These are phyloP conservation scores for Vinca minor DNA, from an alignment of 257 asterid genomes.

Conservation along the genomic window DNA sequence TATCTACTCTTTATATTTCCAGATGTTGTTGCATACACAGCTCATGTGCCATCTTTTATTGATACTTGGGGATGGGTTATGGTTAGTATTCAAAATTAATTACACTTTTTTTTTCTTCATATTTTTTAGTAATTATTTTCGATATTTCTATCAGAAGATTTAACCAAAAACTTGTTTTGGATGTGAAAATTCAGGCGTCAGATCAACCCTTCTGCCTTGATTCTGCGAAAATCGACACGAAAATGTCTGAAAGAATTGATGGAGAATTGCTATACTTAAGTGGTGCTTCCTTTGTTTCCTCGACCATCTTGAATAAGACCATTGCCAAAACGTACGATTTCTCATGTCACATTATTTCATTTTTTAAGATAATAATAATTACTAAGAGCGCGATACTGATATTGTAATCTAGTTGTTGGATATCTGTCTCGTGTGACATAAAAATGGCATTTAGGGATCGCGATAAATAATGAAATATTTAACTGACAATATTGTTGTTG, in stretches of 20 bases:
- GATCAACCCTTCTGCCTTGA: slow-evolving; percentile 76
- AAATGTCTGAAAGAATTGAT: slow-evolving; percentile 73
- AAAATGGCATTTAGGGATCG: neutral
- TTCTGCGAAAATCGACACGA: slow-evolving; percentile 73
- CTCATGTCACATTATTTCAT: neutral
- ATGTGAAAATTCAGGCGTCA: slow-evolving; percentile 50
- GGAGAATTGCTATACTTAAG: slow-evolving; percentile 76
- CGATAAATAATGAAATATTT: too few species aligned
- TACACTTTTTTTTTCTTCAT: neutral
- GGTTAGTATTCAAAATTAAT: slow-evolving; percentile 29
- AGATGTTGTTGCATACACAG: slow-evolving; percentile 91
- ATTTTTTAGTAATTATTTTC: neutral
- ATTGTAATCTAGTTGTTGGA: too few species aligned
- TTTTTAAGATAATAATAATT: neutral
- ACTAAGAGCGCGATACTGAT: neutral
- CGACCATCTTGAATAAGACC: slow-evolving; percentile 83
- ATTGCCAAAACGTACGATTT: slow-evolving; percentile 63
- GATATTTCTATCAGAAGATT: too few species aligned
- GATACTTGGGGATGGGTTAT: slow-evolving; percentile 99
- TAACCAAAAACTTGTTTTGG: neutral
- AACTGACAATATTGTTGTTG: too few species aligned
- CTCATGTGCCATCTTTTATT: slow-evolving; percentile 94
- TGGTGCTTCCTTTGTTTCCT: slow-evolving; percentile 79
- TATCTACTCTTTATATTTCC: slow-evolving; percentile 3
- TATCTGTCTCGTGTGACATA: neutral